These are phyloP conservation scores for Fusarium incarnatum DNA, from an alignment of 2,329 filamentous ascomycete genomes.

Conservation along the genomic window DNA sequence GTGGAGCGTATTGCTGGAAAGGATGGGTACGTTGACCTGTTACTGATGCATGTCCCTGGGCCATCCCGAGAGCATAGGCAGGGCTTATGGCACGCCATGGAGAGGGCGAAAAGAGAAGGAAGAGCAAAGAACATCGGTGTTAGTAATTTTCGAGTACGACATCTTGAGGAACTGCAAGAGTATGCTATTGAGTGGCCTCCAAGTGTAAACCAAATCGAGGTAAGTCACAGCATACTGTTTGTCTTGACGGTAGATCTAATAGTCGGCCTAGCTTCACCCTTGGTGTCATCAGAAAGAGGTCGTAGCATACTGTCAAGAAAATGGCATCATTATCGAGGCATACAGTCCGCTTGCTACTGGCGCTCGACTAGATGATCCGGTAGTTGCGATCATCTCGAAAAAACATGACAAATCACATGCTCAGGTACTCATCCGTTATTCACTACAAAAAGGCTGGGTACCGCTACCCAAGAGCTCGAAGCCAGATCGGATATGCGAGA, in stretches of 20 bases:
- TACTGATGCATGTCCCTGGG: constrained; percentile 75
- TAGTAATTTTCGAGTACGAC: constrained; percentile 75
- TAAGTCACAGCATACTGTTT: constrained; percentile 50
- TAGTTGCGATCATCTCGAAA: constrained; percentile 65
- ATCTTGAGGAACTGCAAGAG: constrained; percentile 75
- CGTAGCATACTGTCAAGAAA: constrained; percentile 74
- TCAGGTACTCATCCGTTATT: constrained; percentile 76
- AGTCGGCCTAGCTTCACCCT: constrained; percentile 71
- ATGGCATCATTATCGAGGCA: constrained; percentile 71
- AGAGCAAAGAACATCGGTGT: constrained; percentile 75
- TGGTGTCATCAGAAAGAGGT: constrained; percentile 69
- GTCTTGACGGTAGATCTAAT: neutral
- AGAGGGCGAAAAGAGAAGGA: constrained; percentile 69
- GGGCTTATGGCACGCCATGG: constrained; percentile 74
- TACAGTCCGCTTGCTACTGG: constrained; percentile 55
- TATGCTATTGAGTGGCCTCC: constrained; percentile 76
- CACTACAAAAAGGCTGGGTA: constrained; percentile 76
- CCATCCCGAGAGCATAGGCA: constrained; percentile 66
- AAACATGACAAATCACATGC: constrained; percentile 70
- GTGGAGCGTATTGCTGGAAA: constrained; percentile 69
- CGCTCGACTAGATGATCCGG: constrained; percentile 61
- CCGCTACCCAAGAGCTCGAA: constrained; percentile 75
- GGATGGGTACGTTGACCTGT: constrained; percentile 76
- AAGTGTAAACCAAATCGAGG: constrained; percentile 80
- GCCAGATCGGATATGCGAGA: constrained; percentile 68